Evolutionary conservation across 1,284 basidiomycete species (phyloP), one percentile per base, ranked within the genome.

Genomic region (Inonotus hispidus): DNA sequence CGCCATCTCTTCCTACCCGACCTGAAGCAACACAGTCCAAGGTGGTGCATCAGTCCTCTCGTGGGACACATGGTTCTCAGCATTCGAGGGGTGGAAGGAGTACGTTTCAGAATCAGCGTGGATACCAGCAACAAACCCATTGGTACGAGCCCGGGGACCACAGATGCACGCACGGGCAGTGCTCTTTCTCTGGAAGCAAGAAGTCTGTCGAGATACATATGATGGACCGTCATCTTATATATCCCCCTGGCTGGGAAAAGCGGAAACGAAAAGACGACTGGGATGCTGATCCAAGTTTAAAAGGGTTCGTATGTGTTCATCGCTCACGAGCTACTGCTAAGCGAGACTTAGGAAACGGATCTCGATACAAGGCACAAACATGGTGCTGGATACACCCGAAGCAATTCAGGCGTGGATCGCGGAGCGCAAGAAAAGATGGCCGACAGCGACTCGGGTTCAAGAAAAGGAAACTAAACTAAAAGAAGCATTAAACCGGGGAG

Each of bases 201-300:
- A 90, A 90, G 68, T 77, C 84, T 29, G 83, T 95, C 3, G 87
- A 92, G 70, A 79, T 81, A 21, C 94, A 96, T 71, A 91, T 88
- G 82, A 94, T 93, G 84, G 94, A 96, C 70, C 79, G 93, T 21
- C 94, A 95, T 73, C 76, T 95, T 54, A 87, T 95, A 55, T 94
- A 86, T 67, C 89, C 90, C 16, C 79, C 82, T 47, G 88, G 84
- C 21, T 90, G 89, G 83, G 80, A 90, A 56, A 81, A 85, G 61
- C 79, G 78, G 64, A 82, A 81, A 68, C 81, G 80, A 65, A 80
- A 76, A 63, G 65, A 72, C 7, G 85, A 85, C 53, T 89, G 88
- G 84, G 90, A 92, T 69, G 82, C 87, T 3, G 88, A 90, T 71
- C 88, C 85, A 19, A 86, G 82, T 73, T 74, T 89, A 60, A 53